A percentile compares a stretch with the other conserved stretches of the same genome.
These are phyloP conservation scores for Populus tremula DNA, from an alignment of 345 rosid genomes.

Conservation along the genomic window DNA sequence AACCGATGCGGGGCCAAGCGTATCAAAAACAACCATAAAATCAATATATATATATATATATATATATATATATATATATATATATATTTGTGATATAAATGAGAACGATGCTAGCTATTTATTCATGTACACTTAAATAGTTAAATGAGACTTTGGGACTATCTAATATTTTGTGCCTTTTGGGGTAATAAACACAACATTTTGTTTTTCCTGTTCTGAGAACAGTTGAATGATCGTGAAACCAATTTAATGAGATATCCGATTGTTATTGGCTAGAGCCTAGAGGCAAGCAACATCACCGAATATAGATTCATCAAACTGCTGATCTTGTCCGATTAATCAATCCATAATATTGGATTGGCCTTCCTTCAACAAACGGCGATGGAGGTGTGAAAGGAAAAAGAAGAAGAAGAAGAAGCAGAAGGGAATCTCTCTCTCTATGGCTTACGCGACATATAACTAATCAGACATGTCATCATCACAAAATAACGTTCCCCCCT, in stretches of 20 bases:
- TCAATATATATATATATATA: no score
- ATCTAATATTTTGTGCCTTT: no score
- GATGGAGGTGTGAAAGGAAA: no score
- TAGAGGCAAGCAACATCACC: no score
- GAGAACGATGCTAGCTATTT: not conserved
- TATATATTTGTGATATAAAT: not conserved
- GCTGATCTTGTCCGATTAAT: not conserved
- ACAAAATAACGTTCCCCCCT: slow-evolving; percentile 1
- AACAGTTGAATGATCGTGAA: no score
- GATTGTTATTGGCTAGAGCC: no score
- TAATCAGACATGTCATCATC: slow-evolving; percentile 15
- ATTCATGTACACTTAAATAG: not conserved
- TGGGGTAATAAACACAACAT: no score
- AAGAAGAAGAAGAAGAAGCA: no score
- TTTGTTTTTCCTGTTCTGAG: no score
- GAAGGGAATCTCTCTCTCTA: not conserved
- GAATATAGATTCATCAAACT: not conserved
- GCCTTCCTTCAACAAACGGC: not conserved
- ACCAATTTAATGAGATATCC: no score
- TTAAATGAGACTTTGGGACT: no score
- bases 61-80: no score
- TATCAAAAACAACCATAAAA: not conserved
- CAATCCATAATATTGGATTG: not conserved
- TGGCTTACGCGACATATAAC: not conserved
- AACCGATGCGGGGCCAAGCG: not conserved